phyloP scores from a whole-genome alignment of 23 red algal genomes.

The Gracilaria vermiculophylla region DNA sequence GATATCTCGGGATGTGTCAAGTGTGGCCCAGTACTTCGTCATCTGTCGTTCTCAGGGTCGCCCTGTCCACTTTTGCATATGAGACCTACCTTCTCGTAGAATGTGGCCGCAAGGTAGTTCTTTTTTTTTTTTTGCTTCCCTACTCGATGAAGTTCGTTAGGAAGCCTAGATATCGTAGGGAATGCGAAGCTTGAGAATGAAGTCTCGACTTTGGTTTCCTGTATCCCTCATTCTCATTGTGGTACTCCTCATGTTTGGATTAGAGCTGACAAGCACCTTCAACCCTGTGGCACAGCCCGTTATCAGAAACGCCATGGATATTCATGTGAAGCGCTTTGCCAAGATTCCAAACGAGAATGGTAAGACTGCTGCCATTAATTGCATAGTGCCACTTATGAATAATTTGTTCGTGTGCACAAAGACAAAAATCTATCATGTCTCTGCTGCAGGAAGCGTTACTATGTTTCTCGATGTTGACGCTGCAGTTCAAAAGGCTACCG shows the following conservation, averaged over 20 bases:
- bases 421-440: conserved; percentile 33
- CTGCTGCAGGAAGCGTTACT: neutral
- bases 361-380: conserved; percentile 39
- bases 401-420: conserved; percentile 32
- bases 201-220: neutral
- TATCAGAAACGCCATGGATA: conserved; percentile 18
- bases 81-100: neutral
- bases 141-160: neutral
- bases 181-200: neutral
- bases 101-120: neutral
- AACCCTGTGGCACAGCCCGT: conserved; percentile 48
- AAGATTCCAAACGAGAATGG: conserved; percentile 48
- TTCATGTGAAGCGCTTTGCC: conserved; percentile 30
- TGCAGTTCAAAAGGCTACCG: conserved; percentile 1
- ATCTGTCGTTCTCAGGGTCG: neutral
- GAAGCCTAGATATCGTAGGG: neutral
- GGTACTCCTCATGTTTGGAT: conserved; percentile 1
- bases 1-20: neutral
- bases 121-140: neutral
- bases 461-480: conserved; percentile 42
- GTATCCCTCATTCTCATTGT: neutral
- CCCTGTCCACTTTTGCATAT: neutral
- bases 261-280: neutral
- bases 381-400: conserved; percentile 7
- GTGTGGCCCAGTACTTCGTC: neutral